Evolutionary conservation across 2,329 filamentous ascomycete genomes (phyloP).

Genomic region (Phyllosticta citriasiana): DNA sequence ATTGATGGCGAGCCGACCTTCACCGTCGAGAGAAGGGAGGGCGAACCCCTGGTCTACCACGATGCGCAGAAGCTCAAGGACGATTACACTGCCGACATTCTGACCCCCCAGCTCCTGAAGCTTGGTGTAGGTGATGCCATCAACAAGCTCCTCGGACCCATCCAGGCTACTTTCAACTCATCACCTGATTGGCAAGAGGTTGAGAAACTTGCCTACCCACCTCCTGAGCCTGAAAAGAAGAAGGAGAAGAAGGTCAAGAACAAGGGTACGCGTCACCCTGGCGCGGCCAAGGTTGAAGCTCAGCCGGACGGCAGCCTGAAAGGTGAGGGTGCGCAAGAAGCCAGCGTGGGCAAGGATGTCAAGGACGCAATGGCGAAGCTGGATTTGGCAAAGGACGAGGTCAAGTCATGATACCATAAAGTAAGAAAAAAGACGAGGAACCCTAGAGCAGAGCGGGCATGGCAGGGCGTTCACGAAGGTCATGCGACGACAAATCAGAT

Average conservation of each 20-base stretch:
- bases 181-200: constrained; percentile 73
- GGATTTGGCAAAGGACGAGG: constrained; percentile 6
- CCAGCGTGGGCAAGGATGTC: constrained; percentile 30
- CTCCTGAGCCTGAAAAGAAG: constrained; percentile 48
- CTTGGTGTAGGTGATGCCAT: constrained; percentile 68
- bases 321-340: constrained; percentile 31
- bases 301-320: constrained; percentile 38
- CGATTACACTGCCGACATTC: constrained; percentile 70
- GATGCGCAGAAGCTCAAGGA: constrained; percentile 62
- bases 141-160: constrained; percentile 63
- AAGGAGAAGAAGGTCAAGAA: constrained; percentile 58
- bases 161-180: constrained; percentile 61
- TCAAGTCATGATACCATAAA: constrained; percentile 6
- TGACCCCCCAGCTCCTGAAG: constrained; percentile 83
- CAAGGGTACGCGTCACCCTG: constrained; percentile 57
- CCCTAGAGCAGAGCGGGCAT: background rate
- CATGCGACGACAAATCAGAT: background rate
- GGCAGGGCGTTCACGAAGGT: background rate
- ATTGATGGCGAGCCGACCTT: constrained; percentile 54
- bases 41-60: constrained; percentile 74
- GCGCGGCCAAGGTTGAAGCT: constrained; percentile 30
- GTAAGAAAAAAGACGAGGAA: background rate
- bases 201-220: constrained; percentile 72
- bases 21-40: constrained; percentile 54
- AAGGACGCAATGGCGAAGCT: constrained; percentile 25